Evolutionary conservation across 2,329 filamentous ascomycete species (phyloP).

Genomic region (Huntiella savannae): DNA sequence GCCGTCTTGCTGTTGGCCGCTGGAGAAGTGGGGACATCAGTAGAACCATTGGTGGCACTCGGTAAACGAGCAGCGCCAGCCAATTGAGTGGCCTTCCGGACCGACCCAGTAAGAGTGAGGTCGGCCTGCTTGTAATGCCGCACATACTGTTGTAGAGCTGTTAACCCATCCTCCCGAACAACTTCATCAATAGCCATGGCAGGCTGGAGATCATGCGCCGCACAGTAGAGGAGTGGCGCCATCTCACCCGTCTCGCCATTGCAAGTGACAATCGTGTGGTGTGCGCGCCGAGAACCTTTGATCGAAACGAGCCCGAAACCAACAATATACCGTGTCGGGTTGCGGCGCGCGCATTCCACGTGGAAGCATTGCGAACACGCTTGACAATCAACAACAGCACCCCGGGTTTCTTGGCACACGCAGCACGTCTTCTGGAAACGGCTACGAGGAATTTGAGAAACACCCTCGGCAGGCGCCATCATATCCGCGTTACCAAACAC

Average conservation of each 20-base stretch:
- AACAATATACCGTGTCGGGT: slow-evolving; percentile 49
- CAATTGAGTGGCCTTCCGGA: slow-evolving; percentile 72
- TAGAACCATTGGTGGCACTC: slow-evolving; percentile 27
- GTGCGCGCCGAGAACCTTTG: slow-evolving; percentile 72
- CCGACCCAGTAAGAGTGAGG: slow-evolving; percentile 71
- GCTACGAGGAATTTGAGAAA: slow-evolving; percentile 57
- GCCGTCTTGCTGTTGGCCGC: slow-evolving; percentile 12
- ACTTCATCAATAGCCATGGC: slow-evolving; percentile 23
- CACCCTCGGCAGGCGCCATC: slow-evolving; percentile 73
- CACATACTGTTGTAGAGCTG: slow-evolving; percentile 69
- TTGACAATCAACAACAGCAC: slow-evolving; percentile 73
- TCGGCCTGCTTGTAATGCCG: slow-evolving; percentile 92
- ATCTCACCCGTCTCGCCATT: slow-evolving; percentile 67
- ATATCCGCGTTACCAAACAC: slow-evolving; percentile 75
- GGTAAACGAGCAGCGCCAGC: slow-evolving; percentile 20
- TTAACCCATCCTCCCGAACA: slow-evolving; percentile 26
- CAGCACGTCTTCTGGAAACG: slow-evolving; percentile 67
- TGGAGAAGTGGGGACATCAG: slow-evolving; percentile 19
- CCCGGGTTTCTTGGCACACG: slow-evolving; percentile 52
- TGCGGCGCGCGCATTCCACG: slow-evolving; percentile 71
- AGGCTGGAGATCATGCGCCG: slow-evolving; percentile 51
- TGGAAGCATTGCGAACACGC: slow-evolving; percentile 57
- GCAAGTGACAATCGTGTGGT: slow-evolving; percentile 59
- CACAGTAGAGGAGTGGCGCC: slow-evolving; percentile 79
- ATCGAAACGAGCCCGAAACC: slow-evolving; percentile 83